Base-by-base conservation (phyloP, 2,329 filamentous ascomycete genomes). In the Rachicladosporium sp. region DNA sequence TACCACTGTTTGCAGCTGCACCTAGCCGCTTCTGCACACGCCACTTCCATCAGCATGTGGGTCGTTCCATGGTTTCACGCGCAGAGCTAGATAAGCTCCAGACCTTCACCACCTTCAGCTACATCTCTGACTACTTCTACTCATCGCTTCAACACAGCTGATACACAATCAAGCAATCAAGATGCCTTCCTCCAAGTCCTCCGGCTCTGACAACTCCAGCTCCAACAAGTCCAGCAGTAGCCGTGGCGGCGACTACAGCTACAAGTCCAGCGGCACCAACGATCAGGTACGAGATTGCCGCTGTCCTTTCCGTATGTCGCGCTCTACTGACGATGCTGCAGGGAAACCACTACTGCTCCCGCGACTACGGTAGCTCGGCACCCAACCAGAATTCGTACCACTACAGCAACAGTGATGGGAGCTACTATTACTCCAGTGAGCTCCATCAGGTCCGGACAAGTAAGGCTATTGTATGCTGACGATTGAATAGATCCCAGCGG, bases 351-450 rank as follows among this genome's bases (percentile, higher is more conserved):
- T 82, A 76, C 53, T 80, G 76, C 59, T 59, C 69, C 33, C 76
- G 78, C 29, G 73, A 78, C 60, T 80, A 81, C 48, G 74, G 74
- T 45, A 67, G 65, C 46, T 50, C 59, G 36, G 73, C 69, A 6
- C 47, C 66, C 37, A 76, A 78, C 56, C 59, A 62, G 23, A 80
- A 80, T 61, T 62, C 66, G 5, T 80, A 78, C 56, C 78, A 82
- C 55, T 83, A 82, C 56, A 80, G 75, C 38, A 83, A 83, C 65
- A 54, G 43, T 71, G 74, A 54, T 46, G 68, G 29, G 15, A 74
- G 70, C 1, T 84, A 84, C 67, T 82, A 84, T 64, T 84, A 83
- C 62, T 73, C 70, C 55, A 84, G 83, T 62, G 61, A 76, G 34
- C 34, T 44, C 33, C 11, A 29, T 36, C 11, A 11, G 15, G 15